These are phyloP conservation scores for Stachybotrys chartarum DNA, from an alignment of 2,329 filamentous ascomycete genomes.

Conservation along the genomic window DNA sequence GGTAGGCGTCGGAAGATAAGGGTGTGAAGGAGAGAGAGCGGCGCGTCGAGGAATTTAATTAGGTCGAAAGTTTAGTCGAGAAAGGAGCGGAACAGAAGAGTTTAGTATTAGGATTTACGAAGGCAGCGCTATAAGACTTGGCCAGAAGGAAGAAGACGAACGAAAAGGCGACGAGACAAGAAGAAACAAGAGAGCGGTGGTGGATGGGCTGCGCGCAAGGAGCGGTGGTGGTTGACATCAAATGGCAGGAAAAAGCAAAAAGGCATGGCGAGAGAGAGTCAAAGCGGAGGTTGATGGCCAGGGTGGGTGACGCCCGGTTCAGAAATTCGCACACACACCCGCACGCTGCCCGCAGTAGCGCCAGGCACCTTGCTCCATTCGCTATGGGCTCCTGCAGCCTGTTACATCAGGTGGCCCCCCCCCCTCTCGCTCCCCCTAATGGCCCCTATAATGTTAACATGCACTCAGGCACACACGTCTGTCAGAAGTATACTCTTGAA, in stretches of 20 bases:
- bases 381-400: neutral
- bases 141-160: neutral
- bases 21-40: neutral
- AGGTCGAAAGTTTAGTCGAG: neutral
- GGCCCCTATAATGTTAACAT: neutral
- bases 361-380: neutral
- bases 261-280: neutral
- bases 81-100: neutral
- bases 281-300: neutral
- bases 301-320: neutral
- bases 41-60: neutral
- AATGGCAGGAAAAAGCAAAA: neutral
- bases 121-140: neutral
- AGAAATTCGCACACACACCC: neutral
- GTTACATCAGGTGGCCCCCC: neutral
- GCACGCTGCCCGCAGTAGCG: neutral
- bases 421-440: neutral
- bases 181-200: neutral
- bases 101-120: neutral
- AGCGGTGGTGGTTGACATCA: neutral
- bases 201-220: neutral
- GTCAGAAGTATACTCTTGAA: too few species aligned
- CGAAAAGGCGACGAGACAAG: neutral
- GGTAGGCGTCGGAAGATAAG: neutral
- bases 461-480: neutral